phyloP scores from a whole-genome alignment of 2,329 filamentous ascomycete species.

The Diaporthe amygdali region DNA sequence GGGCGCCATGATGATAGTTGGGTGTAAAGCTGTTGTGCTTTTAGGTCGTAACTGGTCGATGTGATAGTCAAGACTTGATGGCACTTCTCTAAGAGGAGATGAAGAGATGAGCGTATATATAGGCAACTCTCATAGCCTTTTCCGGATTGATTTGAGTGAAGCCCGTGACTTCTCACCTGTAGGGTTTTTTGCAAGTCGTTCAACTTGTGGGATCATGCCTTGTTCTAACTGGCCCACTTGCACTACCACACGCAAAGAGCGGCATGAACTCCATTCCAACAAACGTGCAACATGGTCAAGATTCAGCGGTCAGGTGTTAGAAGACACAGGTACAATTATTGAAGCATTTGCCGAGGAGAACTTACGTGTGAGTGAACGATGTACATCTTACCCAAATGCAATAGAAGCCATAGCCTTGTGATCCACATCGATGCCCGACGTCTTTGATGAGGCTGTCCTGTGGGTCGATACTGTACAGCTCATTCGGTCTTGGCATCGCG shows the following conservation, averaged over 20 bases:
- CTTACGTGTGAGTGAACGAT: neutral
- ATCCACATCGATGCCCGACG: constrained; percentile 15
- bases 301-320: neutral
- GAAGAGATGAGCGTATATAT: neutral
- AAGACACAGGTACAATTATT: neutral
- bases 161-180: no score
- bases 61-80: neutral
- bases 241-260: neutral
- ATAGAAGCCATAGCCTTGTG: neutral
- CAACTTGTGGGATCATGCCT: neutral
- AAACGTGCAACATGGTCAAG: neutral
- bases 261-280: neutral
- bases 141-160: neutral
- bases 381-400: neutral
- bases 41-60: neutral
- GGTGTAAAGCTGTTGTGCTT: no score
- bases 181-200: neutral
- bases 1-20: neutral
- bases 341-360: neutral
- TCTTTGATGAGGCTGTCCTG: constrained; percentile 12
- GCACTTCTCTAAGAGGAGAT: neutral
- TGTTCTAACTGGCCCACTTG: neutral
- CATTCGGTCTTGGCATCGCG: neutral
- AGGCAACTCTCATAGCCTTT: neutral
- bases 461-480: neutral